Evolutionary conservation across 2,329 filamentous ascomycete species (phyloP), one percentile per base, ranked within the genome.

Genomic region (Cephalotrichum gorgonifer): DNA sequence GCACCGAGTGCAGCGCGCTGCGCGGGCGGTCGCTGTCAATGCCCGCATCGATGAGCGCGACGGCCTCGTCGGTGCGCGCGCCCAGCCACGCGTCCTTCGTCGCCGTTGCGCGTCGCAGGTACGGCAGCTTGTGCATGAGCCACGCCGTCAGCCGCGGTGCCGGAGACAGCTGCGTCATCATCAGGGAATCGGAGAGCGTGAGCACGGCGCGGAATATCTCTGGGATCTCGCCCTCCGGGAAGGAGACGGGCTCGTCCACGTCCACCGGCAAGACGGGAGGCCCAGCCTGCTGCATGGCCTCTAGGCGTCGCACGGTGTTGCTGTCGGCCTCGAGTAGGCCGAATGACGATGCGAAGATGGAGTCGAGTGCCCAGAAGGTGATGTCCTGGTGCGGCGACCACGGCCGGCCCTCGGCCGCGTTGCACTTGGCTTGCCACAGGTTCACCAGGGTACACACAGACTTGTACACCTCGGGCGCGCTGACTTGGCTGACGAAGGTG

Each of bases 361-460:
- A 52, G 50, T 67, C 64, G 6, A 67, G 50, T 1, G 60, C 59
- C n/a, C 51, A 54, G 28, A 60, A 57, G 5, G 56, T 57, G 20
- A 68, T 61, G 30, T 60, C 58, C 3, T 57, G 31, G 47, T 60
- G 55, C 1, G 60, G 62, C 4, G 44, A 35, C 38, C 56, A 57
- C 1, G 55, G 47, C 20, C 45, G 35, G 1, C 62, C 64, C 4
- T 58, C 38, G n/a, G 61, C 62, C 2, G 62, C n/a, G 0, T 53
- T 44, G 15, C 49, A 52, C 50, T 68, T 70, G 41, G 58, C 35
- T 17, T 56, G 49, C 62, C 64, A 68, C n/a, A 69, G 20, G 6
- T 58, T 52, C 27, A 68, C 55, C 27, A 70, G 50, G 22, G 59
- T 56, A 28, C 51, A 44, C 7, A 60, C 56, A 11, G 55, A 55